phyloP scores from a whole-genome alignment of 805 yeast species.

The Ogataea pini region DNA sequence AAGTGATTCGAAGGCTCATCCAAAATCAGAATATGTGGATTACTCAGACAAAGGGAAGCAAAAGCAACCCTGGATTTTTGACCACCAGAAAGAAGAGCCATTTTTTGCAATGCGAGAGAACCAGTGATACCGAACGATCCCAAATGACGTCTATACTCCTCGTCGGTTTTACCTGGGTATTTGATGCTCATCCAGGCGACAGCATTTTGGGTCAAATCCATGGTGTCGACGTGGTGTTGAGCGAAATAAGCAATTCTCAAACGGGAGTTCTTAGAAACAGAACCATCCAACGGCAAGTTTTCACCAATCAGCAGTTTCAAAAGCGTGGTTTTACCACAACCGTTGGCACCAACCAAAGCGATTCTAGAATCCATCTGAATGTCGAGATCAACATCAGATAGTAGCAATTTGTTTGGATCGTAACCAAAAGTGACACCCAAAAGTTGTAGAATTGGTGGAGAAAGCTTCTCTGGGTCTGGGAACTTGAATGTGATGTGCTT shows the following conservation, averaged over 20 bases:
- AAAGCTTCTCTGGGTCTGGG: constrained; percentile 91
- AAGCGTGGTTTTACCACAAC: constrained; percentile 97
- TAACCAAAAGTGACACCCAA: constrained; percentile 88
- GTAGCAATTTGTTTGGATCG: constrained; percentile 58
- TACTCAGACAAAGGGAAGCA: constrained; percentile 86
- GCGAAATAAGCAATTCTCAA: constrained; percentile 95
- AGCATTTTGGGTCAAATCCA: constrained; percentile 84
- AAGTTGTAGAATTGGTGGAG: constrained; percentile 92
- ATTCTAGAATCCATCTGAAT: constrained; percentile 93
- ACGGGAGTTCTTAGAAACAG: constrained; percentile 77
- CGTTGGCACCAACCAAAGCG: constrained; percentile 98
- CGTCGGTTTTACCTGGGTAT: constrained; percentile 92
- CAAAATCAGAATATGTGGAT: constrained; percentile 87
- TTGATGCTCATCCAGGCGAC: constrained; percentile 91
- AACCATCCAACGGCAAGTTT: constrained; percentile 73
- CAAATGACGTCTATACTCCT: constrained; percentile 93
- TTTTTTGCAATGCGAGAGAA: constrained; percentile 85
- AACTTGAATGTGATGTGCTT: constrained; percentile 80
- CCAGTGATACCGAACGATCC: constrained; percentile 98
- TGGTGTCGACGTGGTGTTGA: constrained; percentile 97
- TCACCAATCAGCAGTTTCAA: constrained; percentile 83
- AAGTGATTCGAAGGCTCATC: constrained; percentile 99
- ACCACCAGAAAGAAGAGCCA: constrained; percentile 92
- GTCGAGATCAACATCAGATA: constrained; percentile 80
- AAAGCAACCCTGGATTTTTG: constrained; percentile 98